Percentiles rank a stretch among this genome's conserved stretches.
phyloP scores from a whole-genome alignment of 129 eudicot genomes.

The Gnaphalium uliginosum region DNA sequence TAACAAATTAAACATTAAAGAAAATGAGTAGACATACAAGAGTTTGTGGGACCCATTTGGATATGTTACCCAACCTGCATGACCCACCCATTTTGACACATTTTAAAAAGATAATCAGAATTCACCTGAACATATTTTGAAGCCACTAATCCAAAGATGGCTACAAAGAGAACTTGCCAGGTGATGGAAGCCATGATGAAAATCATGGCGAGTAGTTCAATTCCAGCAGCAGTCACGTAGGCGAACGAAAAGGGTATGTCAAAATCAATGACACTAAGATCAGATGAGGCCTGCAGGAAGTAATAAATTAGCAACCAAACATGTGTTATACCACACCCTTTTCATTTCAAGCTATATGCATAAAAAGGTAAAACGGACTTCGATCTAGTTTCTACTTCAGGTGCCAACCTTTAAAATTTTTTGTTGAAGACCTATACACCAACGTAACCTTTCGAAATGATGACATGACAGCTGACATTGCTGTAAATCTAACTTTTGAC shows the following conservation, averaged over 20 bases:
- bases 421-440: no score
- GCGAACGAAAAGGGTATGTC: slow-evolving; percentile 51
- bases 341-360: background rate
- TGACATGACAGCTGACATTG: no score
- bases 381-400: background rate
- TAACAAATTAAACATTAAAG: no score
- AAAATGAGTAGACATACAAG: no score
- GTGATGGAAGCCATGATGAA: slow-evolving; percentile 77
- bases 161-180: slow-evolving; percentile 86
- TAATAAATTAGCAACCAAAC: background rate
- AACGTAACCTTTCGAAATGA: no score
- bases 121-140: slow-evolving; percentile 62
- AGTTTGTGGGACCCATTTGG: background rate
- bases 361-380: background rate
- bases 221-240: slow-evolving; percentile 36
- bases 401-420: background rate
- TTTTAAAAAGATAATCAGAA: slow-evolving; percentile 3
- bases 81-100: background rate
- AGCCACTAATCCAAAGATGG: slow-evolving; percentile 48
- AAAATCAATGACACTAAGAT: slow-evolving; percentile 61
- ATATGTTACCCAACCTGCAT: background rate
- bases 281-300: slow-evolving; percentile 64
- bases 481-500: no score
- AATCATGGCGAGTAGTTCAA: slow-evolving; percentile 46
- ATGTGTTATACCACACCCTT: background rate